These are phyloP conservation scores for Cercospora canescens DNA, from an alignment of 2,329 filamentous ascomycete genomes.

Conservation along the genomic window DNA sequence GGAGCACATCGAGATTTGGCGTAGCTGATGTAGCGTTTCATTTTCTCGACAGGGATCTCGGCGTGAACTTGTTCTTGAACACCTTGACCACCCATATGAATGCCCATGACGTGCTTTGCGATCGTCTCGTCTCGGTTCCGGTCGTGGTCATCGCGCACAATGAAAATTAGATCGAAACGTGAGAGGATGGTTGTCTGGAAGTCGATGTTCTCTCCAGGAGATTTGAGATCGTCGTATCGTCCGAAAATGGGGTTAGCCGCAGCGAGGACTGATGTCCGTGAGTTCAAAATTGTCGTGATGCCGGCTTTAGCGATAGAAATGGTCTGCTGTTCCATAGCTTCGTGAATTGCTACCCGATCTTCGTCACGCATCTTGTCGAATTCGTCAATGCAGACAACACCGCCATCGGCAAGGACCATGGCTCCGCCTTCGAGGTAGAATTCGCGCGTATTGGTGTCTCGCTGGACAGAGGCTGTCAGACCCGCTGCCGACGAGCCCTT, in stretches of 20 bases:
- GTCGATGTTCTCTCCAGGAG: conserved; percentile 96
- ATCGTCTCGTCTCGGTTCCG: conserved; percentile 87
- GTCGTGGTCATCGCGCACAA: conserved; percentile 93
- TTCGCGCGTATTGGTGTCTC: conserved; percentile 86
- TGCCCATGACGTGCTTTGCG: conserved; percentile 93
- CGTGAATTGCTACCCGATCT: conserved; percentile 95
- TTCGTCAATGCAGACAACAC: conserved; percentile 97
- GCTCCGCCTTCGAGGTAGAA: conserved; percentile 98
- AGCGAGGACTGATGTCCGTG: conserved; percentile 89
- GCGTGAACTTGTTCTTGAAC: conserved; percentile 84
- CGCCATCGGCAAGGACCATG: conserved; percentile 96
- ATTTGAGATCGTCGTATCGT: conserved; percentile 96
- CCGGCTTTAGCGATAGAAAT: conserved; percentile 98
- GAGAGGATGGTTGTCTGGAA: conserved; percentile 98
- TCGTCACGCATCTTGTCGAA: conserved; percentile 99
- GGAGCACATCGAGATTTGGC: conserved; percentile 96
- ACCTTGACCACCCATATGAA: conserved; percentile 89
- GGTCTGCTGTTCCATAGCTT: conserved; percentile 99
- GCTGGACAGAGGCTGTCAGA: conserved; percentile 94
- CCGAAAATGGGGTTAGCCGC: conserved; percentile 98
- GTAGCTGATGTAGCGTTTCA: conserved; percentile 96
- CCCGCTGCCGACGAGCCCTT: conserved; percentile 97
- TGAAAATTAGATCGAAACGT: conserved; percentile 99
- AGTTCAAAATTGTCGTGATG: conserved; percentile 97
- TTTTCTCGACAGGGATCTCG: conserved; percentile 92